phyloP scores from a whole-genome alignment of 2,329 filamentous ascomycete genomes.

The Macrophomina tecta region DNA sequence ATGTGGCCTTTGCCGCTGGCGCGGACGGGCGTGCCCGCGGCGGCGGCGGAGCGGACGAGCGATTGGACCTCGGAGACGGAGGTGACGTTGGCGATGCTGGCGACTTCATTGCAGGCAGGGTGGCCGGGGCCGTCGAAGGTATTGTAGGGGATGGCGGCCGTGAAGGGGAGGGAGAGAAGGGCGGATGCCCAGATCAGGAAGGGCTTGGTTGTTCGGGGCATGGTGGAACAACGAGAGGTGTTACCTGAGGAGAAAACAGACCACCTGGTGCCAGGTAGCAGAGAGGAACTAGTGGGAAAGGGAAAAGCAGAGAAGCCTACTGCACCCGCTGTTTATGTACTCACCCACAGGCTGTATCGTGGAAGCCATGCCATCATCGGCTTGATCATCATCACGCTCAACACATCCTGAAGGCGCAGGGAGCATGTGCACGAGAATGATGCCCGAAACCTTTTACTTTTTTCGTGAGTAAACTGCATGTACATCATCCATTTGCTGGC shows the following conservation, averaged over 20 bases:
- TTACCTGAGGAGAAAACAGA: neutral
- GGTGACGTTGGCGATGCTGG: slow-evolving; percentile 52
- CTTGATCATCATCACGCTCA: neutral
- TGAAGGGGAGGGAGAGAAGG: slow-evolving; percentile 33
- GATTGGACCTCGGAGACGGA: slow-evolving; percentile 53
- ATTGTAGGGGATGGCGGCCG: slow-evolving; percentile 43
- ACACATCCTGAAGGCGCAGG: neutral
- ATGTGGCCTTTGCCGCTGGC: slow-evolving; percentile 59
- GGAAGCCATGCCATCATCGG: neutral
- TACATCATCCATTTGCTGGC: neutral
- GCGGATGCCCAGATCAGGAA: slow-evolving; percentile 44
- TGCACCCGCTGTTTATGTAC: neutral
- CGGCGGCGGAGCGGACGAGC: slow-evolving; percentile 51
- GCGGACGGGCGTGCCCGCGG: slow-evolving; percentile 50
- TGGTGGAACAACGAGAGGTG: neutral
- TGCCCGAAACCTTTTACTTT: neutral
- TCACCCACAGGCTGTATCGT: too few species aligned
- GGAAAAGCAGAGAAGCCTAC: too few species aligned
- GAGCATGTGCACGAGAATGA: neutral
- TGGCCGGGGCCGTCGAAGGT: slow-evolving; percentile 59
- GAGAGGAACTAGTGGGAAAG: neutral
- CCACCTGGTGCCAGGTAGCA: neutral
- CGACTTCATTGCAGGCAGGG: slow-evolving; percentile 56
- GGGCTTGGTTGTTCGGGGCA: slow-evolving; percentile 37
- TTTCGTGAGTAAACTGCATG: neutral